phyloP scores from a whole-genome alignment of 2,329 filamentous ascomycete genomes.

The Leptographium lundbergii region DNA sequence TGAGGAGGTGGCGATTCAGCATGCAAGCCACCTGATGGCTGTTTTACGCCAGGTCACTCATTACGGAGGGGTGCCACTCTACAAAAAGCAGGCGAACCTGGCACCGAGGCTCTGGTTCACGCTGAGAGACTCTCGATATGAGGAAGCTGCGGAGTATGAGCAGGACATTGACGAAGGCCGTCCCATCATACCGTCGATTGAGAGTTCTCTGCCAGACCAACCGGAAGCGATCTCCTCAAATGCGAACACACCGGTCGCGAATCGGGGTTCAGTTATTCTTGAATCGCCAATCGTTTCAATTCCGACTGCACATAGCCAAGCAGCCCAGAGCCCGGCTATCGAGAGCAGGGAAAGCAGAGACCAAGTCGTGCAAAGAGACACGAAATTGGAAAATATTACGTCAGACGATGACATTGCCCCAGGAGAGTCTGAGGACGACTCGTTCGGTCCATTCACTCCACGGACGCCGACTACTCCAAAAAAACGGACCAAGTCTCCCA shows the following conservation, averaged over 20 bases:
- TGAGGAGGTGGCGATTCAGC: neutral
- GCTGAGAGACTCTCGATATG: neutral
- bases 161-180: neutral
- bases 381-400: neutral
- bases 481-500: neutral
- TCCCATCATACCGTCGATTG: neutral
- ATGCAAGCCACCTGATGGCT: neutral
- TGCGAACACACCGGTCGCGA: no score
- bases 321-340: neutral
- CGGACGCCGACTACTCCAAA: neutral
- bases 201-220: neutral
- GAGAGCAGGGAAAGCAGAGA: neutral
- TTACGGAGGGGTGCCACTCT: neutral
- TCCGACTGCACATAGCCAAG: neutral
- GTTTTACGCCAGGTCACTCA: neutral
- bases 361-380: neutral
- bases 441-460: neutral
- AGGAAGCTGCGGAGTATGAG: neutral
- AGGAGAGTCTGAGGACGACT: neutral
- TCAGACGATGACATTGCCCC: no score
- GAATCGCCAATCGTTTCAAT: neutral
- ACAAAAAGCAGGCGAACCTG: neutral
- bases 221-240: neutral
- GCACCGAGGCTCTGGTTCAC: neutral
- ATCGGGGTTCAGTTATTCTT: no score